A percentile compares a stretch with the other conserved stretches of the same genome.
phyloP scores from a whole-genome alignment of 768 basidiomycete genomes.

The Tulasnella sp. region DNA sequence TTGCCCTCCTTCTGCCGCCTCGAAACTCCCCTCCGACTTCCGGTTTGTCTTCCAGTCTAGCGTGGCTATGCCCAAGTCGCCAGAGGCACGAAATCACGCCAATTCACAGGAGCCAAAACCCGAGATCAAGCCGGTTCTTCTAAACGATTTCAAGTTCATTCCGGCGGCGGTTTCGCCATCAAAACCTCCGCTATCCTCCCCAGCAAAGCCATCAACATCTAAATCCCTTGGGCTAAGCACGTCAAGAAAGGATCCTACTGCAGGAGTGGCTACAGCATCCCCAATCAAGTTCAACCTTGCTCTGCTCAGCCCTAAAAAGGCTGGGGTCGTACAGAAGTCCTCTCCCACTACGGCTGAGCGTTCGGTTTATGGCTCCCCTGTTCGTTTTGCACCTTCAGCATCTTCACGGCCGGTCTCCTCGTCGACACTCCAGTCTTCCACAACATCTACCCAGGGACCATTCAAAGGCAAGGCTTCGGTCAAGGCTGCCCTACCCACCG shows the following conservation, averaged over 20 bases:
- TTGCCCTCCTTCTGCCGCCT: background rate
- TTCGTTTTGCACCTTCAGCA: background rate
- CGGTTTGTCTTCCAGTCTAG: conserved; percentile 9
- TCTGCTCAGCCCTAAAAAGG: background rate
- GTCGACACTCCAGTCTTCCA: background rate
- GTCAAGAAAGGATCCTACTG: background rate
- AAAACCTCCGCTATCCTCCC: background rate
- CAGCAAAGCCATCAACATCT: background rate
- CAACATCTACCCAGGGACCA: background rate
- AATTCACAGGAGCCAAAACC: background rate
- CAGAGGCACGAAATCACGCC: background rate
- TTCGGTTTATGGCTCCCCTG: background rate
- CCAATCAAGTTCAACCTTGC: background rate
- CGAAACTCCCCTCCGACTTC: conserved; percentile 14
- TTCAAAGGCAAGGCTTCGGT: background rate
- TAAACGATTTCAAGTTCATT: background rate
- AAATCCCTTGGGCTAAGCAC: background rate
- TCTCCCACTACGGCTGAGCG: background rate
- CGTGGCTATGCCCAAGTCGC: background rate
- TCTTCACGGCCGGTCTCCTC: background rate
- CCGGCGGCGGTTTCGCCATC: background rate
- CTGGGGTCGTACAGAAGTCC: no score
- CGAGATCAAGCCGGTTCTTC: background rate
- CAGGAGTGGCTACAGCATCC: background rate
- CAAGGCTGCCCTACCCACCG: background rate